Evolutionary conservation across 345 rosid genomes (phyloP).

Genomic region (Rhizophora mangle): DNA sequence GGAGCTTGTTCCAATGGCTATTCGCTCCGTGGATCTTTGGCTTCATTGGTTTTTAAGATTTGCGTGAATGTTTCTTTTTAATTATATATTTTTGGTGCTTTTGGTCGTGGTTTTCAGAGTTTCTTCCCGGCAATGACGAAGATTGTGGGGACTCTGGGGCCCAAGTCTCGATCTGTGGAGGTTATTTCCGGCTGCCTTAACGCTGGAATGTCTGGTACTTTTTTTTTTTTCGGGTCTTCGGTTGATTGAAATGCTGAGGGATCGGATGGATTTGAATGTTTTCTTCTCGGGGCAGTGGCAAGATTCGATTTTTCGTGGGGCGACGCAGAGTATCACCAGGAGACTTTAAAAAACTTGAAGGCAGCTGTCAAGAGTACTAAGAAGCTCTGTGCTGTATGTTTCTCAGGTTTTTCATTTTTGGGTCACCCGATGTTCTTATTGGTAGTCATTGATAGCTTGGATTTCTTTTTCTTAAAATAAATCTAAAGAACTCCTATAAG

Average conservation of each 20-base stretch:
- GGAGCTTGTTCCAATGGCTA: too few relatives aligned
- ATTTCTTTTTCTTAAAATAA: too few relatives aligned
- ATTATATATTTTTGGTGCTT: not conserved
- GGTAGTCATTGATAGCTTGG: too few relatives aligned
- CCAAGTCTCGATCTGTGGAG: slow-evolving; percentile 30
- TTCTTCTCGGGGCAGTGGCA: slow-evolving; percentile 19
- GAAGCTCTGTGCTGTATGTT: slow-evolving; percentile 33
- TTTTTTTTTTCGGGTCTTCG: not conserved
- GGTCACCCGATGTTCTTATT: too few relatives aligned
- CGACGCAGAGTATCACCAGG: slow-evolving; percentile 23
- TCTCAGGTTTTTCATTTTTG: not conserved
- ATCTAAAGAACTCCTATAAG: not conserved
- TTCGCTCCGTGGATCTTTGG: too few relatives aligned
- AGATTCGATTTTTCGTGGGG: slow-evolving; percentile 35
- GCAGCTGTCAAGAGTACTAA: slow-evolving; percentile 30
- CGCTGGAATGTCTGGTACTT: slow-evolving; percentile 34
- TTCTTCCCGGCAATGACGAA: slow-evolving; percentile 35
- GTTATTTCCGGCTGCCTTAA: slow-evolving; percentile 27
- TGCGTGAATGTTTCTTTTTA: not conserved
- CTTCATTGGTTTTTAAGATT: too few relatives aligned
- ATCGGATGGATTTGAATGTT: not conserved
- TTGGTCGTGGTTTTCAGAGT: slow-evolving; percentile 14
- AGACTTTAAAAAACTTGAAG: slow-evolving; percentile 29
- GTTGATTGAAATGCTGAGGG: not conserved
- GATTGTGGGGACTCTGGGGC: slow-evolving; percentile 33